A percentile compares a stretch with the other conserved stretches of the same genome.
These are phyloP conservation scores for Nannochloropsis gaditana DNA, from an alignment of 108 stramenopile species.

Conservation along the genomic window DNA sequence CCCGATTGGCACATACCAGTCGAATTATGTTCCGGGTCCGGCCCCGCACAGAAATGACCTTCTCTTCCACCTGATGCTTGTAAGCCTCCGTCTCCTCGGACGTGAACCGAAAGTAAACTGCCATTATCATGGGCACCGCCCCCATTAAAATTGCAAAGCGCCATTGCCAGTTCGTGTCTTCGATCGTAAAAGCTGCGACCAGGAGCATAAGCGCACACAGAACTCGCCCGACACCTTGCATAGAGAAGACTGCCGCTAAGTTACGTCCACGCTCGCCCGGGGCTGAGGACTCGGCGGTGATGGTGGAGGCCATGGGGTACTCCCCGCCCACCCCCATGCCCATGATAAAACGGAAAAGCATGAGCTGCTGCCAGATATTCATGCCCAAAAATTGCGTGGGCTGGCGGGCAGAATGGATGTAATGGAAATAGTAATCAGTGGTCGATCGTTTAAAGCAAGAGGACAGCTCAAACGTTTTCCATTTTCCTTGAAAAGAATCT, in stretches of 20 bases:
- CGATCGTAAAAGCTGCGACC: background rate
- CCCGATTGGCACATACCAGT: background rate
- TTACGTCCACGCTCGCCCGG: slow-evolving; percentile 28
- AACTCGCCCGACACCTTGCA: slow-evolving; percentile 56
- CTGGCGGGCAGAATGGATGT: background rate
- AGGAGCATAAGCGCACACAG: slow-evolving; percentile 21
- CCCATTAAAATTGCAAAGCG: slow-evolving; percentile 32
- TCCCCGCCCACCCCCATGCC: slow-evolving; percentile 61
- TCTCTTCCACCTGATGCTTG: slow-evolving; percentile 27
- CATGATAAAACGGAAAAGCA: slow-evolving; percentile 47
- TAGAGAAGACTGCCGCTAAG: slow-evolving; percentile 54
- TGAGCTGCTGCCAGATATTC: slow-evolving; percentile 42
- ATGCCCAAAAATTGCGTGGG: background rate
- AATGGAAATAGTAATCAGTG: background rate
- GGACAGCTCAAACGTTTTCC: no score
- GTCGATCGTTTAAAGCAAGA: no score
- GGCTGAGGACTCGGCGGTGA: slow-evolving; percentile 30
- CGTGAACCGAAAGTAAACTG: slow-evolving; percentile 30
- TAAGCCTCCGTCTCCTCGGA: background rate
- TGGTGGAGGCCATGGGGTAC: slow-evolving; percentile 58
- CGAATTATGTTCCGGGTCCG: slow-evolving; percentile 9
- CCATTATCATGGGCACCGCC: slow-evolving; percentile 22
- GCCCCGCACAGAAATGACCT: background rate
- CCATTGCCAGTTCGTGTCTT: slow-evolving; percentile 21
- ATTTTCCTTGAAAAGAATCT: no score